Base-by-base conservation (phyloP, 345 rosid species). In the Pistacia vera region DNA sequence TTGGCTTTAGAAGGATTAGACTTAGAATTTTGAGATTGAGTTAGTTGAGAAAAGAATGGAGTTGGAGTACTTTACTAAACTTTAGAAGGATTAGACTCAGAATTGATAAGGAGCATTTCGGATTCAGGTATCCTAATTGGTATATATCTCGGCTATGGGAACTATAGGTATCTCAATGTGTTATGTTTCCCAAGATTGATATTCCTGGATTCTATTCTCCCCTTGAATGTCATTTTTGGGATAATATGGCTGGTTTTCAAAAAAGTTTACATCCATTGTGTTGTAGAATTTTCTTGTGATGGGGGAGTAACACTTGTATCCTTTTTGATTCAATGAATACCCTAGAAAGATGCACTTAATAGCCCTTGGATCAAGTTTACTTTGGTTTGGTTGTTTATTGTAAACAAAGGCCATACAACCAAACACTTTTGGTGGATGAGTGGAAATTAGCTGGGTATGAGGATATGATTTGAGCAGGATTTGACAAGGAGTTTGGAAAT, bases 401-500 rank as follows among this genome's bases (percentile, higher is more conserved):
- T 68, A 13, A 8, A 68, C 44, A 68, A 52, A 68, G 5, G 4
- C 1, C 0, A 36, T 4, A 6, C 20, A 28, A 0, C 8, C 13
- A 1, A 52, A 68, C 5, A 49, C 5, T 11, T 14, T 6, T 12
- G 8, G 11, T 11, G 38, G 71, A 5, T 12, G 4, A 2, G 3
- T 13, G 3, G n/a, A 11, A 0, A 36, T 1, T 4, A 48, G 2
- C 1, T 2, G 3, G 0, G 11, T 48, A 14, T 2, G 2, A 2
- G n/a, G 38, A 12, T 67, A 25, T 3, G 9, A 22, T 22, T 13
- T 5, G 0, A 25, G 20, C 12, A 67, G 11, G 4, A 30, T 9
- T 48, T 67, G 71, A 14, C 58, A 49, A 10, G 13, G 57, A 2
- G 20, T 67, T 48, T 25, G 38, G 18, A 67, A 67, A 0, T 49